A percentile compares a stretch with the other conserved stretches of the same genome.
Evolutionary conservation across 805 yeast genomes (phyloP).

Genomic region (Starmera dryadoides): DNA sequence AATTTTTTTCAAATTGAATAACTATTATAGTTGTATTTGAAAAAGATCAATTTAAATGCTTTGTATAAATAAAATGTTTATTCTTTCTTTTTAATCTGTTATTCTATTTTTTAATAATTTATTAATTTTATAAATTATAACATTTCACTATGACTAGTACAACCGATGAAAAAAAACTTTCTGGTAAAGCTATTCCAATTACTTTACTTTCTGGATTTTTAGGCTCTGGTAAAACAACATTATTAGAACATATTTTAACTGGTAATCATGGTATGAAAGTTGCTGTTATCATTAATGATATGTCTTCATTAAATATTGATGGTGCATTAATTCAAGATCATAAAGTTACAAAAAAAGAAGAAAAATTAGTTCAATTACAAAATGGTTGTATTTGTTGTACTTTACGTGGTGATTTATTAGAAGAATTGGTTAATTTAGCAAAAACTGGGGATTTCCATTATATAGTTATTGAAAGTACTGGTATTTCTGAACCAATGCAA

Average conservation of each 20-base stretch:
- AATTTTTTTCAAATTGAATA: too few species aligned
- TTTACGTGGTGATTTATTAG: conserved; percentile 37
- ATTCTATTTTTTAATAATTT: too few species aligned
- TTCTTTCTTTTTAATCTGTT: too few species aligned
- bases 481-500: conserved; percentile 43
- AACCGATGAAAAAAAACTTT: too few species aligned
- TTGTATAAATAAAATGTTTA: too few species aligned
- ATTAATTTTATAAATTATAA: too few species aligned
- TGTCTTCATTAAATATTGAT: conserved; percentile 36
- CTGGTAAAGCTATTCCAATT: conserved; percentile 29
- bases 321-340: conserved; percentile 33
- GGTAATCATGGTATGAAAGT: conserved; percentile 32
- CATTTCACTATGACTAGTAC: neutral
- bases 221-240: conserved; percentile 41
- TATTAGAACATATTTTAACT: conserved; percentile 34
- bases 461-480: conserved; percentile 39
- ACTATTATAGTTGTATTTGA: too few species aligned
- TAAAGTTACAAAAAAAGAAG: conserved; percentile 32
- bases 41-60: too few species aligned
- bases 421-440: conserved; percentile 32
- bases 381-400: conserved; percentile 45
- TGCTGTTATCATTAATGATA: conserved; percentile 40
- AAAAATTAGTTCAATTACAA: conserved; percentile 36
- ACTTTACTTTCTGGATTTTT: conserved; percentile 40
- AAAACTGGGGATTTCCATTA: conserved; percentile 30